A percentile compares a stretch with the other conserved stretches of the same genome.
phyloP scores from a whole-genome alignment of 495 filamentous ascomycete species.

The Friedmanniomyces simplex region DNA sequence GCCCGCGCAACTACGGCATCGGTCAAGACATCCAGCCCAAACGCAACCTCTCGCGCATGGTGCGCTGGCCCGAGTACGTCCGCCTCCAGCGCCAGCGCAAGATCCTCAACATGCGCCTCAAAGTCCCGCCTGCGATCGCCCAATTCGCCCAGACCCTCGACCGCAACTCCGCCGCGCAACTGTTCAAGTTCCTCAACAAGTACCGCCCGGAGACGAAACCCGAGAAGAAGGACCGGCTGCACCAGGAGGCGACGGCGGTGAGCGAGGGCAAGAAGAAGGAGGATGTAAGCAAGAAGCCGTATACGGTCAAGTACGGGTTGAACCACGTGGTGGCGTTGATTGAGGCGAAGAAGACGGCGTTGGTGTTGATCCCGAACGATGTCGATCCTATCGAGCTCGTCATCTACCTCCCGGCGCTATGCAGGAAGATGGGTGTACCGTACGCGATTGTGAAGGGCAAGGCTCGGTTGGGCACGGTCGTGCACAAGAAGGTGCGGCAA shows the following conservation, averaged over 20 bases:
- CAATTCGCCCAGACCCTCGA: slow-evolving; percentile 97
- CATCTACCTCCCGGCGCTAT: slow-evolving; percentile 96
- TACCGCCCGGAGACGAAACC: slow-evolving; percentile 98
- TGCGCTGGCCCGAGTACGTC: slow-evolving; percentile 72
- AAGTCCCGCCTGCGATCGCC: slow-evolving; percentile 94
- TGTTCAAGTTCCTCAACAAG: slow-evolving; percentile 98
- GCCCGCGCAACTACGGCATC: slow-evolving; percentile 94
- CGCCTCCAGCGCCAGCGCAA: slow-evolving; percentile 99
- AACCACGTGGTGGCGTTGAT: slow-evolving; percentile 99
- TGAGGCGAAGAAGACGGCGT: slow-evolving; percentile 99
- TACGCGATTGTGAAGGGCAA: slow-evolving; percentile 99
- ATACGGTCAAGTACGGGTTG: slow-evolving; percentile 97
- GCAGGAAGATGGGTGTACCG: slow-evolving; percentile 99
- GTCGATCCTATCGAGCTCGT: slow-evolving; percentile 99
- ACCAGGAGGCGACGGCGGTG: slow-evolving; percentile 94
- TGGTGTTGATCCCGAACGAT: slow-evolving; percentile 98
- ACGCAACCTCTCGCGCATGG: slow-evolving; percentile 97
- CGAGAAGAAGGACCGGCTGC: slow-evolving; percentile 99
- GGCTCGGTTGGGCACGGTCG: slow-evolving; percentile 94
- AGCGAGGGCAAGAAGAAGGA: slow-evolving; percentile 99
- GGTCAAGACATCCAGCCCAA: slow-evolving; percentile 97
- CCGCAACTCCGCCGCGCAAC: slow-evolving; percentile 94
- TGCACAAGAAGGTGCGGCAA: slow-evolving; percentile 90
- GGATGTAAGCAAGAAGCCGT: slow-evolving; percentile 99
- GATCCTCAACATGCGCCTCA: slow-evolving; percentile 96